Evolutionary conservation across 306 rosid species (phyloP), one percentile per base, ranked within the genome.

Genomic region (Styphnolobium japonicum): DNA sequence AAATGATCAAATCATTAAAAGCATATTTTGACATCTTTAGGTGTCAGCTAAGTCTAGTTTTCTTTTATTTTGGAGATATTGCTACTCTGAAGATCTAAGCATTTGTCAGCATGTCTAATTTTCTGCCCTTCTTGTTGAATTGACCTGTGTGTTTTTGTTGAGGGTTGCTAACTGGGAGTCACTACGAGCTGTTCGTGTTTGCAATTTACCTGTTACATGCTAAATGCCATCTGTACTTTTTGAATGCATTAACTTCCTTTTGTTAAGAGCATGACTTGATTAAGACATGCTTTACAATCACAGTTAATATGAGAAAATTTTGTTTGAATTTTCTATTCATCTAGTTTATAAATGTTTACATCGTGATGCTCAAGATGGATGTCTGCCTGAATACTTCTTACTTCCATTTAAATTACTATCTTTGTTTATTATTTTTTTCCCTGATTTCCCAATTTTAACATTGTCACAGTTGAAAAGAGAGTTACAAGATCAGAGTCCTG

Each of bases 401-500:
- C 25, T 11, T 66, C 22, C 33, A 1, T 56, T n/a, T 25, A 64
- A 43, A 65, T 73, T 60, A 15, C 21, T n/a, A 70, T 82, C 61
- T 56, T 39, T 49, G 15, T 3, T n/a, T 18, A 43, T 36, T 42
- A 31, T 25, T 29, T 65, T 65, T 46, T 29, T 23, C 62, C 64
- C 16, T 64, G 36, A 57, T 22, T 78, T 66, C 27, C 37, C 25
- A 36, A n/a, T 74, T 73, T 63, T 25, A 36, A 56, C n/a, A n/a
- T 49, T 67, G 22, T 67, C 23, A 40, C 81, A 81, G 85, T 40
- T 75, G 66, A 67, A 27, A 75, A 37, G 16, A n/a, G 57, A 67
- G 33, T 33, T 75, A 48, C 58, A 31, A 14, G 63, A 34, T 48
- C 73, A 45, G 23, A 22, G 69, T 67, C 25, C 65, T 23, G 39